phyloP scores from a whole-genome alignment of 2,329 filamentous ascomycete species.

The Nigrograna mackinnonii region DNA sequence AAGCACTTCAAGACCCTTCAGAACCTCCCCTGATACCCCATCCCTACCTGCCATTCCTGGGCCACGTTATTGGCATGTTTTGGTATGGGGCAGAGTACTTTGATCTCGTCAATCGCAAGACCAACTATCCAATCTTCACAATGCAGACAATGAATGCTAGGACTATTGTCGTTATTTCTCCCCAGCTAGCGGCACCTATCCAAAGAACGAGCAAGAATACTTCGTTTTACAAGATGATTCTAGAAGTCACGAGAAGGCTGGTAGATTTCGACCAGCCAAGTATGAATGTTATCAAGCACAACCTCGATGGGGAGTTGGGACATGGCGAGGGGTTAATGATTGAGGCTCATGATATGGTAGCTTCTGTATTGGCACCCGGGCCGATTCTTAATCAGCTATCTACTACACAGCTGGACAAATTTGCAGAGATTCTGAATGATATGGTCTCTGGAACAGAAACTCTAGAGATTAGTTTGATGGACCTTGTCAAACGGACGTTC shows the following conservation, averaged over 20 bases:
- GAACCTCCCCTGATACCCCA: constrained; percentile 47
- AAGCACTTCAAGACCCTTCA: constrained; percentile 22
- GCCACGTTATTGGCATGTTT: constrained; percentile 50
- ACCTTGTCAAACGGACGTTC: constrained; percentile 30
- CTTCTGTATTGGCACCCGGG: constrained; percentile 11
- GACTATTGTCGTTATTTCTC: constrained; percentile 47
- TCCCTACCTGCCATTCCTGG: constrained; percentile 46
- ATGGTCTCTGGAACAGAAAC: constrained; percentile 35
- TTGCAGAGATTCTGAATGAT: constrained; percentile 35
- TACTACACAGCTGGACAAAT: constrained; percentile 34
- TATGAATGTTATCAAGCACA: constrained; percentile 14
- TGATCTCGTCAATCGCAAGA: constrained; percentile 37
- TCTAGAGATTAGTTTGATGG: constrained; percentile 23
- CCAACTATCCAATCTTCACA: constrained; percentile 40
- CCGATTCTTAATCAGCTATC: constrained; percentile 26
- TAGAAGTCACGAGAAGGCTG: constrained; percentile 42
- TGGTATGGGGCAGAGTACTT: constrained; percentile 35
- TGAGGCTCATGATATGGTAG: constrained; percentile 13
- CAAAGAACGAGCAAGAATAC: constrained; percentile 42
- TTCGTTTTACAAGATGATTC: constrained; percentile 47
- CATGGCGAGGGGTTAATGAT: constrained; percentile 16
- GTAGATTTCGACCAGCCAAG: constrained; percentile 29
- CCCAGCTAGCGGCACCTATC: constrained; percentile 41
- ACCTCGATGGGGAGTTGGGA: constrained; percentile 30
- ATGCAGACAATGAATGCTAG: constrained; percentile 47